Evolutionary conservation across 2,329 filamentous ascomycete species (phyloP), one percentile per base, ranked within the genome.

Genomic region (Fusarium tupiense): DNA sequence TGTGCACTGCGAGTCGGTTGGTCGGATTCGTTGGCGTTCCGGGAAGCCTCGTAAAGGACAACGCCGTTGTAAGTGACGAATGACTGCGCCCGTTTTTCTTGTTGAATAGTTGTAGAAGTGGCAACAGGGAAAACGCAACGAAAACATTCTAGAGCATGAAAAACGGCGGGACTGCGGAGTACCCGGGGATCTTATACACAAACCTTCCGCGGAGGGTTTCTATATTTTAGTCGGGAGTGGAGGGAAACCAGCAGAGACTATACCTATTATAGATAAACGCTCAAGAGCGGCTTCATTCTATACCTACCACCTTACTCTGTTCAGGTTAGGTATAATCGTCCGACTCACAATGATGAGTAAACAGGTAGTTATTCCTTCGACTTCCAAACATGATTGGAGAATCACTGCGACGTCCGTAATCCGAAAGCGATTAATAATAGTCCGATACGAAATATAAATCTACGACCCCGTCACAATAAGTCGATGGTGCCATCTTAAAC

Each of bases 101-200:
- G 0, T 22, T 49, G 3, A 5, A 8, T 22, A 5, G 2, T 12
- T 2, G 9, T 3, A n/a, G 26, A n/a, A 16, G 10, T 12, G 20
- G 4, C 10, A n/a, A 31, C 26, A 8, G 11, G 2, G 0, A 12
- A 12, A 35, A 0, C 11, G 10, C 3, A 17, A 31, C 6, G 4
- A 22, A 22, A 33, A 33, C 1, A 33, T 33, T 35, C 14, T 17
- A 35, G 0, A 35, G 14, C 33, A 35, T 1, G 33, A 35, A 35
- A 35, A 35, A 2, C 33, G 8, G 33, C 8, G 14, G 16, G 2
- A 35, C 33, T 35, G 8, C 14, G 33, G 33, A 35, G 33, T 17
- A 17, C 6, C 9, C 9, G 13, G 26, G 20, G 6, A 29, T 10
- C 19, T 20, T 8, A 11, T 29, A 29, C 13, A 17, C 16, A 31